Conservation (phyloP, 768 basidiomycete genomes). For the Imleria badia region DNA sequence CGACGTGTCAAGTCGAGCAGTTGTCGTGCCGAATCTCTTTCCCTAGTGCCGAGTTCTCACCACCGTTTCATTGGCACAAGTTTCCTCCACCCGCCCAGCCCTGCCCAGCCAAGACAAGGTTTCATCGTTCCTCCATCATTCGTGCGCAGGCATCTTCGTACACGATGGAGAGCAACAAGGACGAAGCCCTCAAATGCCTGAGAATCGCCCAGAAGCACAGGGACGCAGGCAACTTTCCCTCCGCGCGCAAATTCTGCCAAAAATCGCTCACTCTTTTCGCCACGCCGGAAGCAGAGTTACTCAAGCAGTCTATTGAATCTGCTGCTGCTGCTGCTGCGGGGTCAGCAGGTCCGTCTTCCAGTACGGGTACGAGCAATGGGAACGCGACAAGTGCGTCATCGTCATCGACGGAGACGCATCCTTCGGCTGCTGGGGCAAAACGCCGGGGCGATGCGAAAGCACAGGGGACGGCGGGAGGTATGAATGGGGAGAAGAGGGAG, state of each 20-base stretch:
- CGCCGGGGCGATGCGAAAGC: slow-evolving; percentile 48
- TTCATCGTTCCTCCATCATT: slow-evolving; percentile 10
- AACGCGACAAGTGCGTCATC: slow-evolving; percentile 42
- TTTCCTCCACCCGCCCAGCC: neutral
- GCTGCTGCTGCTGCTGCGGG: slow-evolving; percentile 41
- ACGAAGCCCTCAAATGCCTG: slow-evolving; percentile 84
- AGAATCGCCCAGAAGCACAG: slow-evolving; percentile 75
- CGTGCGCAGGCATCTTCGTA: slow-evolving; percentile 4
- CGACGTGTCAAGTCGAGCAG: slow-evolving; percentile 14
- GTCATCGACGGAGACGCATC: slow-evolving; percentile 64
- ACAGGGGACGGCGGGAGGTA: slow-evolving; percentile 57
- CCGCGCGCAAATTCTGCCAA: slow-evolving; percentile 85
- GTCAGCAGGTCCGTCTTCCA: slow-evolving; percentile 42
- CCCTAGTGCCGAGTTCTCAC: slow-evolving; percentile 24
- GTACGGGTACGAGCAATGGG: slow-evolving; percentile 31
- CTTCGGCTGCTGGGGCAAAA: slow-evolving; percentile 70
- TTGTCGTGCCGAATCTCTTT: slow-evolving; percentile 1
- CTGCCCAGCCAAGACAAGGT: slow-evolving; percentile 2
- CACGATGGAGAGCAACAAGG: slow-evolving; percentile 83
- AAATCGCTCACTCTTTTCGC: slow-evolving; percentile 84
- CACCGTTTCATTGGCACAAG: slow-evolving; percentile 9
- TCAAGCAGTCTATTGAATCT: slow-evolving; percentile 67
- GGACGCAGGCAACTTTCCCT: slow-evolving; percentile 65
- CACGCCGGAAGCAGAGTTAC: slow-evolving; percentile 68
- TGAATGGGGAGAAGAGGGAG: slow-evolving; percentile 74